Base-by-base conservation (phyloP, 2,329 filamentous ascomycete species). In the Exophiala oligosperma region DNA sequence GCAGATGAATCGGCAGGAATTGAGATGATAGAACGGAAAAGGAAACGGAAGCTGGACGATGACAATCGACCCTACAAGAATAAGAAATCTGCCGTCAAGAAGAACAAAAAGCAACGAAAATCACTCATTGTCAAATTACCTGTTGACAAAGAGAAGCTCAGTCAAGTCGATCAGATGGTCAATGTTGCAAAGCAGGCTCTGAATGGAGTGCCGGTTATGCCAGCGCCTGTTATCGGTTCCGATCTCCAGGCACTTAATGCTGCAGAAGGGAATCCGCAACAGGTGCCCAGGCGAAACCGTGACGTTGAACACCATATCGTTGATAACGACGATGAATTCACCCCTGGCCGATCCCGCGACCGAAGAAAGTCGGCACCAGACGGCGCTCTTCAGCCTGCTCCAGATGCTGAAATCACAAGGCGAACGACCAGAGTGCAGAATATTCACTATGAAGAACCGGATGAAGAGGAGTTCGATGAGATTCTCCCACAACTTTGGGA, bases 271-370 rank as follows among this genome's bases (percentile, higher is more conserved):
- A 56, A 64, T 57, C 60, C 63, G 11, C 53, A 61, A 57, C 52
- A 58, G 28, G 24, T 51, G 9, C 44, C 50, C 6, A 70, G 64
- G 52, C 54, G 62, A 43, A 50, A 57, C 14, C 60, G 63, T 23
- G 54, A 46, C 38, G 52, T 48, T 35, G 57, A 64, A 35, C 37
- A 58, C 21, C 54, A 53, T 23, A 50, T 56, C 3, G 60, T 67
- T 26, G 65, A 69, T 37, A 60, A 56, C 21, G 67, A 69, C 29
- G 66, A 71, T 28, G 68, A 70, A n/a, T 67, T 64, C 41, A 61
- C 61, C 9, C 65, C 65, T 17, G 56, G 58, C 26, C 54, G 65
- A 48, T 57, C 58, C 41, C 60, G 65, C 11, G 63, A 66, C 49
- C 65, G 63, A 28, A 59, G 63, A 28, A 65, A 62, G 51, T 24